These are phyloP conservation scores for Globisporangium abappressorium DNA, from an alignment of 352 stramenopile species.

Conservation along the genomic window DNA sequence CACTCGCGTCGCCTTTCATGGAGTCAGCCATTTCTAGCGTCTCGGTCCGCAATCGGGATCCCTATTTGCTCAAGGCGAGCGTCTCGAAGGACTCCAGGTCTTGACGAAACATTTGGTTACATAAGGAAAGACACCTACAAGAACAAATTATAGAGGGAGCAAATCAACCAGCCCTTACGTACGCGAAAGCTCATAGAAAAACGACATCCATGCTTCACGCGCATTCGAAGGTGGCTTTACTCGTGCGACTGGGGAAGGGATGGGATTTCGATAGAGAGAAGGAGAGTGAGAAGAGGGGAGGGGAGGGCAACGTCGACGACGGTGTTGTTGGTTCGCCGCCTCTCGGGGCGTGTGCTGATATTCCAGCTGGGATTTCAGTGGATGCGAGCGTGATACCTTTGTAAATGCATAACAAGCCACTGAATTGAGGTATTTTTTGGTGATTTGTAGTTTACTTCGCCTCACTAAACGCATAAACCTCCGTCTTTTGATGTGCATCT, in stretches of 20 bases:
- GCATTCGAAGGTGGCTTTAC: neutral
- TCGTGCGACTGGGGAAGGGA: neutral
- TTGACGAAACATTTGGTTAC: too few species aligned
- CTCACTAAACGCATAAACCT: neutral
- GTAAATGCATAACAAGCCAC: neutral
- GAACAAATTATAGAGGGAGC: neutral
- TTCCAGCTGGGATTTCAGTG: neutral
- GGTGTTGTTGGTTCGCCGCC: too few species aligned
- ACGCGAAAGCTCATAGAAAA: neutral
- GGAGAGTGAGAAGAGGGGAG: too few species aligned
- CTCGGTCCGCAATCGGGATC: neutral
- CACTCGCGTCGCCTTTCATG: neutral
- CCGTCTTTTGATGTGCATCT: neutral
- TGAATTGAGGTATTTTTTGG: neutral
- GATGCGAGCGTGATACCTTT: neutral
- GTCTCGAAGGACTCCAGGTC: neutral
- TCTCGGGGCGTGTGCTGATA: neutral
- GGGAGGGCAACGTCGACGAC: neutral
- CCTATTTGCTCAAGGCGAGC: neutral
- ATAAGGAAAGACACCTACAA: too few species aligned
- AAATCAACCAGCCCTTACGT: neutral
- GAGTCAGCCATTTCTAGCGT: neutral
- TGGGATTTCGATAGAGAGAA: neutral
- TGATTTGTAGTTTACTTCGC: too few species aligned
- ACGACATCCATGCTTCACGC: neutral